Evolutionary conservation across 2,329 filamentous ascomycete genomes (phyloP).

Genomic region (Pestalotiopsis sp.): DNA sequence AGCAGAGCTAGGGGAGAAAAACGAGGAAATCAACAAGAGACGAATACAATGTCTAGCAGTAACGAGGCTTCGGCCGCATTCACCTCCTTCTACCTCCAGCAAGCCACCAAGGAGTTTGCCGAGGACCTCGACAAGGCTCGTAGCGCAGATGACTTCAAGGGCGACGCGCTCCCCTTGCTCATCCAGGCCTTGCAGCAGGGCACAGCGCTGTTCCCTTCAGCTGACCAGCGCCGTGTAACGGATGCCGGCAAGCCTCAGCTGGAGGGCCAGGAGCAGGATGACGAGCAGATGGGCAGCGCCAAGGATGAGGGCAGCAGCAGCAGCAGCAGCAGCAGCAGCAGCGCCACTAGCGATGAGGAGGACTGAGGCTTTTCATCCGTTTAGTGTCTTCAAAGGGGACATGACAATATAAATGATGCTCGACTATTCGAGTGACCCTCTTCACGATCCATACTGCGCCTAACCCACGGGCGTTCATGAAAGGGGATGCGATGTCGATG

Average conservation of each 20-base stretch:
- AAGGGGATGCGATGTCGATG: no score
- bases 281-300: not conserved
- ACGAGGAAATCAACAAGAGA: not conserved
- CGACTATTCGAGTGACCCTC: no score
- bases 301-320: not conserved
- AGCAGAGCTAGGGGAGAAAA: not conserved
- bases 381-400: no score
- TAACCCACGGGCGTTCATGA: no score
- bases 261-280: not conserved
- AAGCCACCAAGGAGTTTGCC: constrained; percentile 69
- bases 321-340: constrained; percentile 4
- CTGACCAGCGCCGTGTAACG: constrained; percentile 45
- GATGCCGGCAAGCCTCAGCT: constrained; percentile 20
- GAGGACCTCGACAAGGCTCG: constrained; percentile 76
- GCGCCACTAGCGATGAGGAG: constrained; percentile 8
- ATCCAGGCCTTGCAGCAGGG: constrained; percentile 72
- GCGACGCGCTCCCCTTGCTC: constrained; percentile 65
- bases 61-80: constrained; percentile 45
- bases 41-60: constrained; percentile 18
- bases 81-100: constrained; percentile 69
- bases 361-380: not conserved
- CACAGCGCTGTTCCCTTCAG: constrained; percentile 59
- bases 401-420: no score
- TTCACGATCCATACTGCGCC: no score
- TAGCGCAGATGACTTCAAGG: constrained; percentile 70